A percentile compares a stretch with the other conserved stretches of the same genome.
phyloP scores from a whole-genome alignment of 495 filamentous ascomycete genomes.

The Podospora australis region DNA sequence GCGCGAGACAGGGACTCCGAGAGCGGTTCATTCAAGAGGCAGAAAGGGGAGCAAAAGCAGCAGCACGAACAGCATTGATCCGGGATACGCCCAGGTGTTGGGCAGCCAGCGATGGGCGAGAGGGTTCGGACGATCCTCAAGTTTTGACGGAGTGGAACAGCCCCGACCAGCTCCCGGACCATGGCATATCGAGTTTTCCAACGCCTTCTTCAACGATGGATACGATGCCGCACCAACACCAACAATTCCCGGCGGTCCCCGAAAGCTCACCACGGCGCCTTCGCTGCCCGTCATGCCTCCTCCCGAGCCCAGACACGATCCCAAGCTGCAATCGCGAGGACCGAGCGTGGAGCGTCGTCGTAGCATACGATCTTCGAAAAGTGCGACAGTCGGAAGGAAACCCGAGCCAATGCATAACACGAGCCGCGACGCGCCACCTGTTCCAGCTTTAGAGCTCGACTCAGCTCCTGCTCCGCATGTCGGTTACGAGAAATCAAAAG shows the following conservation, averaged over 20 bases:
- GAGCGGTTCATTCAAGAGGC: conserved; percentile 41
- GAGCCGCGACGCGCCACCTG: conserved; percentile 23
- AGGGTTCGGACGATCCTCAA: conserved; percentile 59
- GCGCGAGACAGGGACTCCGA: conserved; percentile 40
- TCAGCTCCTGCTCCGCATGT: conserved; percentile 48
- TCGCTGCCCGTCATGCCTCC: conserved; percentile 41
- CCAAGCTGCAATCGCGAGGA: conserved; percentile 21
- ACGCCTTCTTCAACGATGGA: conserved; percentile 40
- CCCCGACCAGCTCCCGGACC: conserved; percentile 20
- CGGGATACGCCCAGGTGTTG: conserved; percentile 49
- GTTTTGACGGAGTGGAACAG: conserved; percentile 62
- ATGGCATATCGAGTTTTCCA: conserved; percentile 41
- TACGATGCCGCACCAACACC: conserved; percentile 86
- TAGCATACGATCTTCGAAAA: conserved; percentile 58
- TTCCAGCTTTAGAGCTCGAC: conserved; percentile 32
- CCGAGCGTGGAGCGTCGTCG: conserved; percentile 48
- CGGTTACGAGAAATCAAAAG: conserved; percentile 54
- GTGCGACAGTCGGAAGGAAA: conserved; percentile 38
- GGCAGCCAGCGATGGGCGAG: conserved; percentile 53
- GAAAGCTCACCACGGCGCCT: conserved; percentile 40
- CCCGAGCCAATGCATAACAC: conserved; percentile 18
- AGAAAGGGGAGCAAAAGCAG: conserved; percentile 69
- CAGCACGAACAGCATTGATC: conserved; percentile 62
- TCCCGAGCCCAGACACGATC: conserved; percentile 26
- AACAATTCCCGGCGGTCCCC: conserved; percentile 75